Evolutionary conservation across 2,329 filamentous ascomycete genomes (phyloP), one percentile per base, ranked within the genome.

Genomic region (Sporothrix brunneoviolacea): DNA sequence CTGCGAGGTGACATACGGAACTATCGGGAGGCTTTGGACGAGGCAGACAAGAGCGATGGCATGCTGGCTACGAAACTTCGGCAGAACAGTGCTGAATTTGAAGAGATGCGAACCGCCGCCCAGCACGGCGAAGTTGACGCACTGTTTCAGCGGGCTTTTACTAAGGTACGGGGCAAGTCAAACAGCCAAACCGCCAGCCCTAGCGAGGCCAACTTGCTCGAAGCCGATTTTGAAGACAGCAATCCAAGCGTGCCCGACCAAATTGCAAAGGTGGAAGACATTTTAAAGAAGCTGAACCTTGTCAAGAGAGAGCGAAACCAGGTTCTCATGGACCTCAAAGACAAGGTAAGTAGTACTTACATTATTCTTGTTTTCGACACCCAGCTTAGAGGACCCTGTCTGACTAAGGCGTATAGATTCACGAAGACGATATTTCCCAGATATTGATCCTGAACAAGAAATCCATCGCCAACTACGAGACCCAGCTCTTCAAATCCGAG

Each of bases 371-470:
- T n/a, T n/a, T n/a, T n/a, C n/a, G n/a, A n/a, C n/a, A n/a, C n/a
- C n/a, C n/a, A n/a, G n/a, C n/a, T n/a, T n/a, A n/a, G n/a, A n/a
- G n/a, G n/a, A n/a, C n/a, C n/a, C n/a, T n/a, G n/a, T n/a, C n/a
- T n/a, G n/a, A n/a, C n/a, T n/a, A n/a, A n/a, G n/a, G n/a, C n/a
- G n/a, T 10, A 5, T 13, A 96, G 91, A 85, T 91, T 48, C 91
- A 95, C 68, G 89, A 86, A 58, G 94, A 98, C 62, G 94, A 98
- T 62, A 98, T 98, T 56, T 96, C 91, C 5, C 93, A 95, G 62
- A 91, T 97, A 12, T 75, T 98, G 54, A 98, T 98, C 50, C 73
- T 98, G 53, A 98, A 98, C 75, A 97, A 97, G 66, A 98, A 97
- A 69, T 86, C 89, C 2, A 91, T 97, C 61, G 79, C 89, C 18